Evolutionary conservation across 768 basidiomycete species (phyloP).

Genomic region (Dacryopinax spathularia): DNA sequence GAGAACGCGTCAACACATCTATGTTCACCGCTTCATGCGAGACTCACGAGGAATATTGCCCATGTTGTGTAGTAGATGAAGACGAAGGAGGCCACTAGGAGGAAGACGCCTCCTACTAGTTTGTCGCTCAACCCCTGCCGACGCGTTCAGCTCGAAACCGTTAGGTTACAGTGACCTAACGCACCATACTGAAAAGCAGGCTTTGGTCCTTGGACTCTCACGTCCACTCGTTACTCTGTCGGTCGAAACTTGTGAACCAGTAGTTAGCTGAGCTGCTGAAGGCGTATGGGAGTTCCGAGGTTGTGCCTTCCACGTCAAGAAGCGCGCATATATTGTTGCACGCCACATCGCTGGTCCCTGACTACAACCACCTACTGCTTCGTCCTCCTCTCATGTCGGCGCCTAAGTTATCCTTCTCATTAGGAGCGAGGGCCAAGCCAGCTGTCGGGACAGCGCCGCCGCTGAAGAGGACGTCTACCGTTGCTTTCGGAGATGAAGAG

Average conservation of each 20-base stretch:
- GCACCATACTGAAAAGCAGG: no score
- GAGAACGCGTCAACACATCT: slow-evolving; percentile 10
- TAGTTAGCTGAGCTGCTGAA: neutral
- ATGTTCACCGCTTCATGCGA: no score
- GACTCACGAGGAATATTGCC: slow-evolving; percentile 73
- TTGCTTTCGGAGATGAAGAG: slow-evolving; percentile 46
- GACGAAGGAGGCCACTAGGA: slow-evolving; percentile 56
- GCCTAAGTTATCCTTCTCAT: slow-evolving; percentile 73
- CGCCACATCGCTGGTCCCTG: neutral
- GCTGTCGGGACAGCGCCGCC: slow-evolving; percentile 33
- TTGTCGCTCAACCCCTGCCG: slow-evolving; percentile 66
- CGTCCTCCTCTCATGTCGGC: slow-evolving; percentile 5
- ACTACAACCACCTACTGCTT: neutral
- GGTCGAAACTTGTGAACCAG: no score
- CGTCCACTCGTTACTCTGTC: no score
- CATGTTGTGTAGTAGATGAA: slow-evolving; percentile 88
- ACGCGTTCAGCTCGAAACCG: neutral
- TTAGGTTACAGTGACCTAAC: neutral
- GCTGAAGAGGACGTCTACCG: slow-evolving; percentile 47
- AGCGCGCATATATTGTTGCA: neutral
- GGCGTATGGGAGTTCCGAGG: neutral
- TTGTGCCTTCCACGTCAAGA: neutral
- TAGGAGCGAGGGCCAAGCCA: slow-evolving; percentile 41
- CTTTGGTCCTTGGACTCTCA: neutral
- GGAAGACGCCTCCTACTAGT: slow-evolving; percentile 61